phyloP scores from a whole-genome alignment of 129 eudicot genomes.

The Cynara cardunculus region DNA sequence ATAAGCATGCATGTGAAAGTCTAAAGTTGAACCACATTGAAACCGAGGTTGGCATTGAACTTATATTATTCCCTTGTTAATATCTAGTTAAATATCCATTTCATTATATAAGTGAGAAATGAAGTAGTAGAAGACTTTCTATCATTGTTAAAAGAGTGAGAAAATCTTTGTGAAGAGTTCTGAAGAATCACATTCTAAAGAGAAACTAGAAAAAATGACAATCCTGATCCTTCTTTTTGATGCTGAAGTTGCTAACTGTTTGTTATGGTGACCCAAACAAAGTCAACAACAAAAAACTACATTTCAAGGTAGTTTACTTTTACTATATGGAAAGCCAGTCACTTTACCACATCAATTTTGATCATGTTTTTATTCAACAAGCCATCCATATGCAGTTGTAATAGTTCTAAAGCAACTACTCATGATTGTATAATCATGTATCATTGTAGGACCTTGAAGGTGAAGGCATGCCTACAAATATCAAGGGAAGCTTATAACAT shows the following conservation, averaged over 20 bases:
- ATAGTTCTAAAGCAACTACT: too few species aligned
- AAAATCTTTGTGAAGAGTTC: conserved; percentile 33
- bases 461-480: too few species aligned
- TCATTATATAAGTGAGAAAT: conserved; percentile 40
- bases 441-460: too few species aligned
- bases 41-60: conserved; percentile 30
- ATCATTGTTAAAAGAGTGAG: conserved; percentile 41
- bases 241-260: conserved; percentile 30
- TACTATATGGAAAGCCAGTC: too few species aligned
- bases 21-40: conserved; percentile 43
- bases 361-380: too few species aligned
- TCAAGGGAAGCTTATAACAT: too few species aligned
- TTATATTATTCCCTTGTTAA: not conserved
- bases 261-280: conserved; percentile 52
- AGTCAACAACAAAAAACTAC: conserved; percentile 10
- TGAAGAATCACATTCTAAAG: conserved; percentile 26
- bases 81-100: not conserved
- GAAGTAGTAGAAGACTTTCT: conserved; percentile 48
- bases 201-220: conserved; percentile 32
- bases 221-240: not conserved
- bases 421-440: too few species aligned
- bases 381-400: too few species aligned
- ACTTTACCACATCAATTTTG: too few species aligned
- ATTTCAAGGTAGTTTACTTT: conserved; percentile 42
- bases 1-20: conserved; percentile 42